A percentile compares a stretch with the other conserved stretches of the same genome.
These are phyloP conservation scores for Dimargaris verticillata DNA, from an alignment of 192 early-diverging fungal genomes.

Conservation along the genomic window DNA sequence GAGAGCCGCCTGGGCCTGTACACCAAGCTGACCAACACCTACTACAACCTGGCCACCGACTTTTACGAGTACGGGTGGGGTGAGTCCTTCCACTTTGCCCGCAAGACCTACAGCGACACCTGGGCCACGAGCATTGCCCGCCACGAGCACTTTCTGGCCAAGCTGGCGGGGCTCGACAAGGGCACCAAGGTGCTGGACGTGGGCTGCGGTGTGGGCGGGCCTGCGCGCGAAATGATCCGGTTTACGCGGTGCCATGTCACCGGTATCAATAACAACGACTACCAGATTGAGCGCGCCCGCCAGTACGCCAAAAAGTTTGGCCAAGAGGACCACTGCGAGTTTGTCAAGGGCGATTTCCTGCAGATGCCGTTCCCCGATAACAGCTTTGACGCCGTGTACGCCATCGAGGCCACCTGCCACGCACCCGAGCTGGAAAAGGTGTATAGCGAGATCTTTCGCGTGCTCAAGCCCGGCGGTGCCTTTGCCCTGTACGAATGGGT, in stretches of 20 bases:
- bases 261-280: constrained; percentile 94
- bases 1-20: constrained; percentile 39
- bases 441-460: constrained; percentile 78
- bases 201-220: constrained; percentile 93
- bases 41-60: constrained; percentile 69
- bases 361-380: constrained; percentile 71
- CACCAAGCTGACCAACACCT: constrained; percentile 59
- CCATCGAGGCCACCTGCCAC: constrained; percentile 93
- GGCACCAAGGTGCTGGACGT: constrained; percentile 71
- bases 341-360: constrained; percentile 78
- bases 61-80: constrained; percentile 84
- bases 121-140: constrained; percentile 71
- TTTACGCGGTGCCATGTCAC: constrained; percentile 80
- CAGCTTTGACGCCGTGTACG: constrained; percentile 77
- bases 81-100: constrained; percentile 80
- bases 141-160: constrained; percentile 80
- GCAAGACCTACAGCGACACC: constrained; percentile 55
- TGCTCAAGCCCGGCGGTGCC: constrained; percentile 78
- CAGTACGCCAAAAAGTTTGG: constrained; percentile 53
- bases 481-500: constrained; percentile 96
- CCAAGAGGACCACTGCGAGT: constrained; percentile 39
- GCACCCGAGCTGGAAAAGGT: constrained; percentile 68
- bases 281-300: constrained; percentile 68
- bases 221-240: constrained; percentile 79
- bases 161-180: constrained; percentile 48